Percentiles rank a stretch among this genome's conserved stretches.
Evolutionary conservation across 306 rosid species (phyloP).

Genomic region (Prinsepia uniflora): DNA sequence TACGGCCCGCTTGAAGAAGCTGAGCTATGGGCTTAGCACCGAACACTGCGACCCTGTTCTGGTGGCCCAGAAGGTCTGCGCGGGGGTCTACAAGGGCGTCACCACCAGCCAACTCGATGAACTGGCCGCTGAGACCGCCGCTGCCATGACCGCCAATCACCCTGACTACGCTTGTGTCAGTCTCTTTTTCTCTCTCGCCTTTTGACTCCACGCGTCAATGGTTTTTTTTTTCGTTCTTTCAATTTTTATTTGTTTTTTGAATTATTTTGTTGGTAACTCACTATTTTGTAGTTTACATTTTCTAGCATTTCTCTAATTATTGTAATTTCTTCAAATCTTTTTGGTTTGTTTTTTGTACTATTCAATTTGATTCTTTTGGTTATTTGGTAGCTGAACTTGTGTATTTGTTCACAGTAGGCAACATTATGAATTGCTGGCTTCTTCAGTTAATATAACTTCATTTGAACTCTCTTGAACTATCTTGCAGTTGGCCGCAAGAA

Average conservation of each 20-base stretch:
- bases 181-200: background rate
- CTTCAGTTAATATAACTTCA: background rate
- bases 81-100: slow-evolving; percentile 91
- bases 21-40: slow-evolving; percentile 75
- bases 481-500: slow-evolving; percentile 78
- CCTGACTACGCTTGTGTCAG: slow-evolving; percentile 90
- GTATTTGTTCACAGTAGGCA: background rate
- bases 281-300: background rate
- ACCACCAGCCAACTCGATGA: slow-evolving; percentile 96
- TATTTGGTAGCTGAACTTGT: background rate
- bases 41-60: slow-evolving; percentile 90
- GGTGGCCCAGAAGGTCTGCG: slow-evolving; percentile 89
- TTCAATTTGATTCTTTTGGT: background rate
- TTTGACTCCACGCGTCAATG: background rate
- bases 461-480: slow-evolving; percentile 1
- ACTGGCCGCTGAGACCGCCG: slow-evolving; percentile 95
- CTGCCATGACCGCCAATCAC: slow-evolving; percentile 84
- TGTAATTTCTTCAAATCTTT: background rate
- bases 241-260: background rate
- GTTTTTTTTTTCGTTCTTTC: background rate
- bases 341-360: background rate
- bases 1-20: slow-evolving; percentile 85
- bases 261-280: background rate
- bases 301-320: background rate
- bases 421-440: background rate